Evolutionary conservation across 257 asterid species (phyloP), one percentile per base, ranked within the genome.

Genomic region (Perilla frutescens): DNA sequence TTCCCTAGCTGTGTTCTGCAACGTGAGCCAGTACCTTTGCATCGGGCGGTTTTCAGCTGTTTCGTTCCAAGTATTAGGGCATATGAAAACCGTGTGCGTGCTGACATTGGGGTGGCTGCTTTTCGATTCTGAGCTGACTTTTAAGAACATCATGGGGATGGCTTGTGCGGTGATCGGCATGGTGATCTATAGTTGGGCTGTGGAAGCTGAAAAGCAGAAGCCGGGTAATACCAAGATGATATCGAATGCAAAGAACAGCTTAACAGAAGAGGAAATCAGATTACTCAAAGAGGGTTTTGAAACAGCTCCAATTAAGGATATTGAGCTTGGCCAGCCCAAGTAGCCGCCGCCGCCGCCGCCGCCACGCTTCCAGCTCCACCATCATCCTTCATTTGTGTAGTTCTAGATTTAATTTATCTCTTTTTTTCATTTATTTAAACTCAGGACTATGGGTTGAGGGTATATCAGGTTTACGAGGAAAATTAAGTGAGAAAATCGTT

Each of bases 1-100:
- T 67, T 81, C 91, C 14, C 82, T 94, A 36, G 98, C 98, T 0
- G 98, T 94, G 40, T 94, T 94, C 95, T 94, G 98, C 97, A 94
- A 94, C 26, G 83, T 94, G 70, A 94, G 98, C 77, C 98, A 94
- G 80, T 94, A 94, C 84, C 96, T 94, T 31, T 94, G 98, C 83
- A 94, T 94, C 3, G 98, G 98, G 20, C 93, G 98, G 12, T 94
- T 91, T 78, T 94, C 98, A 49, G 98, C 98, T 0, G 97, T 91
- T 73, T 94, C 98, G 11, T 94, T 94, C 83, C 98, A 94, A 84
- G 98, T 94, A 49, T 71, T 94, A 48, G 98, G 98, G 11, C 98
- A 94, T 88, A 94, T 94, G 95, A 94, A 94, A 79, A 94, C 98
- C 2, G 96, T 94, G 15, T 87, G 95, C 15, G 99, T 94, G 47